Percentiles rank a stretch among this genome's conserved stretches.
These are phyloP conservation scores for Tolypocladium tundrense DNA, from an alignment of 2,329 filamentous ascomycete species.

Conservation along the genomic window DNA sequence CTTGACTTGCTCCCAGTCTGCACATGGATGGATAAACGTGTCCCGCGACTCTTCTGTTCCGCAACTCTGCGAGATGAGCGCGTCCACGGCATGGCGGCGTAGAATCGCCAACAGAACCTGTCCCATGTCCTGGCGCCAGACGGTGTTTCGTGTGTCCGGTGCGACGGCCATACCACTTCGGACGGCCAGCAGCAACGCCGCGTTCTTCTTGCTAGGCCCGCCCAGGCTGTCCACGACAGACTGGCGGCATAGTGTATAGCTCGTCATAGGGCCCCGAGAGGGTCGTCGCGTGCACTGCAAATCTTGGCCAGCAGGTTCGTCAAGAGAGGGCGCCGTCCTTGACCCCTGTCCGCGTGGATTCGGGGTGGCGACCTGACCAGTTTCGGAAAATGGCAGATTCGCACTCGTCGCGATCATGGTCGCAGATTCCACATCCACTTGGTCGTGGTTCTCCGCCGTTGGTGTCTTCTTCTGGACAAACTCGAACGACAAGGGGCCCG, in stretches of 20 bases:
- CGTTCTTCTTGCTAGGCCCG: conserved; percentile 6
- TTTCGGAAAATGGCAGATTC: background rate
- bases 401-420: background rate
- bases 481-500: conserved; percentile 28
- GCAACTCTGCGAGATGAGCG: conserved; percentile 23
- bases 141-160: conserved; percentile 2
- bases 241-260: conserved; percentile 19
- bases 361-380: background rate
- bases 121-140: conserved; percentile 44
- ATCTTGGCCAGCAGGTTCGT: background rate
- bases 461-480: conserved; percentile 9
- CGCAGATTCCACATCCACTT: background rate
- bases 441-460: background rate
- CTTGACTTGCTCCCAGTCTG: conserved; percentile 33
- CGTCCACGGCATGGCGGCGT: conserved; percentile 33
- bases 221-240: conserved; percentile 16
- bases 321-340: background rate
- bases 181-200: conserved; percentile 7
- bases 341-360: background rate
- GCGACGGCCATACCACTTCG: conserved; percentile 17
- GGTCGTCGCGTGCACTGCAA: background rate
- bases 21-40: conserved; percentile 30
- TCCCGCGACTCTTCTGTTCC: conserved; percentile 13
- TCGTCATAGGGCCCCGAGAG: conserved; percentile 11
- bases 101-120: conserved; percentile 39